phyloP scores from a whole-genome alignment of 257 asterid species.

The Sherardia arvensis region DNA sequence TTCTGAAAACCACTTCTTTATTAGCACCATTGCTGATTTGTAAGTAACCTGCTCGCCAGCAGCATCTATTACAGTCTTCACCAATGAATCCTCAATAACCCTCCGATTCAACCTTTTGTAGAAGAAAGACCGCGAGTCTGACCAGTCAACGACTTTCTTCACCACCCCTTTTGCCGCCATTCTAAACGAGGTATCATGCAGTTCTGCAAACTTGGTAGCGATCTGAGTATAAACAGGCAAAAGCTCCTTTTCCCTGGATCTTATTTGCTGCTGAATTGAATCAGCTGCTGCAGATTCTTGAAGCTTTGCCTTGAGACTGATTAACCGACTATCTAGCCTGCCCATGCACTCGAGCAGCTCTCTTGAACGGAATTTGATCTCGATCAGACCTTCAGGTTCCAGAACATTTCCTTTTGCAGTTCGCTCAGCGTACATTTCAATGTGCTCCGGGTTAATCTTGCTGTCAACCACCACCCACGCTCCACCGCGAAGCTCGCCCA shows the following conservation, averaged over 20 bases:
- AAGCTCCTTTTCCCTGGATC: constrained; percentile 74
- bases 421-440: constrained; percentile 84
- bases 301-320: constrained; percentile 46
- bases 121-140: constrained; percentile 63
- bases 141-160: constrained; percentile 72
- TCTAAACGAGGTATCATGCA: constrained; percentile 84
- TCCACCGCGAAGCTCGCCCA: constrained; percentile 99
- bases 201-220: constrained; percentile 89
- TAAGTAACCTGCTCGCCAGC: constrained; percentile 61
- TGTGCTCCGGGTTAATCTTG: constrained; percentile 79
- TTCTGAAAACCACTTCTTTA: constrained; percentile 63
- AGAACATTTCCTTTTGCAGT: constrained; percentile 93
- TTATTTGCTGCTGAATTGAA: constrained; percentile 44
- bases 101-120: constrained; percentile 61
- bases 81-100: constrained; percentile 61
- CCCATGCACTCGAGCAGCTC: constrained; percentile 91
- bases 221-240: constrained; percentile 83
- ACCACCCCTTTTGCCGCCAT: constrained; percentile 96
- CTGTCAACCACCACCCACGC: constrained; percentile 98
- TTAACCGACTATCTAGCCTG: constrained; percentile 69
- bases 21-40: constrained; percentile 44
- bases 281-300: constrained; percentile 34
- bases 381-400: constrained; percentile 91
- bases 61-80: constrained; percentile 66
- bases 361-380: constrained; percentile 72